These are phyloP conservation scores for Penicillium simplicissimum DNA, from an alignment of 495 filamentous ascomycete species.

Conservation along the genomic window DNA sequence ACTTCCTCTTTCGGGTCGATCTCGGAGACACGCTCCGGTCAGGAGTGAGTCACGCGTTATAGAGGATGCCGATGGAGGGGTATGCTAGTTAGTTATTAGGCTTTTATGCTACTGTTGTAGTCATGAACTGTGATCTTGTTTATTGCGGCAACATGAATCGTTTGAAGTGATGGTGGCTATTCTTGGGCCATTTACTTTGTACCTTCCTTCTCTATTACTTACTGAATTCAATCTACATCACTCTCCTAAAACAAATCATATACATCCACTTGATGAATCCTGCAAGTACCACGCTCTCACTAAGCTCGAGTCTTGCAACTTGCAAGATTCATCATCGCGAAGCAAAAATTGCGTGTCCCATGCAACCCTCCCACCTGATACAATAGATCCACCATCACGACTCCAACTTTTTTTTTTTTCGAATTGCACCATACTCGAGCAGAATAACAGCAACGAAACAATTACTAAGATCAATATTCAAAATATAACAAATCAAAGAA, in stretches of 20 bases:
- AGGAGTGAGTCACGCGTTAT: neutral
- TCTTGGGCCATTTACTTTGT: neutral
- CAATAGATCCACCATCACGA: neutral
- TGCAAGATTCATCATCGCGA: neutral
- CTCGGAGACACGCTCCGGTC: conserved; percentile 25
- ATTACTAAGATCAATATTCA: neutral
- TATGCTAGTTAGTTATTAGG: no score
- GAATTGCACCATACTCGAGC: neutral
- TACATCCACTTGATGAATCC: neutral
- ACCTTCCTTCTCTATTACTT: neutral
- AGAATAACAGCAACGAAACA: neutral
- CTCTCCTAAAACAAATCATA: neutral
- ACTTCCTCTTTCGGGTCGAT: conserved; percentile 36
- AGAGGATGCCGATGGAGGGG: neutral
- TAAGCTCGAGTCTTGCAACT: neutral
- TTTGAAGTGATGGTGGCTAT: neutral
- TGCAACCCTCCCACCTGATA: neutral
- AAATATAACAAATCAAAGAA: neutral
- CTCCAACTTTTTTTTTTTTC: neutral
- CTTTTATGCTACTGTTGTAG: no score
- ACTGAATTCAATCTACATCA: neutral
- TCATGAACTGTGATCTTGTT: neutral
- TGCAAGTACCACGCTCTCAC: neutral
- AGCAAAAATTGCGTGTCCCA: neutral
- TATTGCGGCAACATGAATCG: neutral